Evolutionary conservation across 352 stramenopile species (phyloP).

Genomic region (Phytophthora pistaciae): DNA sequence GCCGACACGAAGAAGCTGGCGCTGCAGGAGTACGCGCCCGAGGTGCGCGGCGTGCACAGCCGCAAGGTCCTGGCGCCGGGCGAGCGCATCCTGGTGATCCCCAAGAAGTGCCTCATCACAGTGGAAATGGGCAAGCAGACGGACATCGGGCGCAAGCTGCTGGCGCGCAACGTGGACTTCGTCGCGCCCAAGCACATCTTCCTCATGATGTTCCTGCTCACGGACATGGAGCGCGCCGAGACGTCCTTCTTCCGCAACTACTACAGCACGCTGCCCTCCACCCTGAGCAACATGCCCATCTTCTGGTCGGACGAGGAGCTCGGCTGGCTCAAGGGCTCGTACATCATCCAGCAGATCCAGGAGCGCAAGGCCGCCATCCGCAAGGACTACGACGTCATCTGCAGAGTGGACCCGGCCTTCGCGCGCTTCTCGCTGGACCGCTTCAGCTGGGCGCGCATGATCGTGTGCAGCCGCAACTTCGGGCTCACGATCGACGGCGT

Average conservation of each 20-base stretch:
- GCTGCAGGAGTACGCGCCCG: slow-evolving; percentile 91
- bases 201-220: slow-evolving; percentile 99
- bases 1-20: slow-evolving; percentile 83
- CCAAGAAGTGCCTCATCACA: slow-evolving; percentile 97
- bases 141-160: slow-evolving; percentile 94
- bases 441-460: slow-evolving; percentile 99
- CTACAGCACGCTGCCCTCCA: slow-evolving; percentile 97
- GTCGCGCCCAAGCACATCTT: slow-evolving; percentile 99
- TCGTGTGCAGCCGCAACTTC: slow-evolving; percentile 99
- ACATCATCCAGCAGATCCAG: slow-evolving; percentile 95
- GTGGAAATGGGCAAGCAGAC: slow-evolving; percentile 99
- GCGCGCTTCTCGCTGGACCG: slow-evolving; percentile 94
- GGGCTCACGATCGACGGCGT: slow-evolving; percentile 97
- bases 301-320: slow-evolving; percentile 98
- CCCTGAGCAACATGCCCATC: slow-evolving; percentile 98
- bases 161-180: slow-evolving; percentile 95
- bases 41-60: slow-evolving; percentile 94
- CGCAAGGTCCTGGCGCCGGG: slow-evolving; percentile 86
- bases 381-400: slow-evolving; percentile 98
- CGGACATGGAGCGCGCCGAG: slow-evolving; percentile 94
- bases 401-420: slow-evolving; percentile 92
- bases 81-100: slow-evolving; percentile 92
- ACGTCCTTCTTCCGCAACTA: slow-evolving; percentile 94
- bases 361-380: slow-evolving; percentile 97
- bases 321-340: slow-evolving; percentile 91